Conservation (phyloP, 805 yeast genomes). For the Metschnikowia santaceciliae region DNA sequence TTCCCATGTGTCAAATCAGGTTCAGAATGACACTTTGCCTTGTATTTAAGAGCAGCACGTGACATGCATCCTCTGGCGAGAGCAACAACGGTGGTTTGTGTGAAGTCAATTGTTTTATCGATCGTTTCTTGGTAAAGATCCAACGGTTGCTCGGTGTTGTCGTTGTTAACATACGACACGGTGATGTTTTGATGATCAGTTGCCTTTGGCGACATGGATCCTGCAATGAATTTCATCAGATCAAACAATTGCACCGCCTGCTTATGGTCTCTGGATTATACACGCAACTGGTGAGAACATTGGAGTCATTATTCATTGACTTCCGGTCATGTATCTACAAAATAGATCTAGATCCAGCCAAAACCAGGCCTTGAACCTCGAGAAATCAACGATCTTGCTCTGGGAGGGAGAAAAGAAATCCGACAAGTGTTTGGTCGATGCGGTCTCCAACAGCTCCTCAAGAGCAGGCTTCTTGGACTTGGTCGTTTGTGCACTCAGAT, state of each 20-base stretch:
- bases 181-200: conserved; percentile 70
- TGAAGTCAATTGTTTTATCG: conserved; percentile 21
- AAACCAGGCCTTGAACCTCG: conserved; percentile 6
- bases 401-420: conserved; percentile 5
- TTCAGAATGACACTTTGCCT: conserved; percentile 36
- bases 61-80: conserved; percentile 68
- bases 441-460: conserved; percentile 33
- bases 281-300: conserved; percentile 59
- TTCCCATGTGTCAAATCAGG: no score
- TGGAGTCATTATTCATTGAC: conserved; percentile 30
- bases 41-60: conserved; percentile 40
- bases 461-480: conserved; percentile 32
- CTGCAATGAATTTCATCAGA: conserved; percentile 76
- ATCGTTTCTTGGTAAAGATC: conserved; percentile 73
- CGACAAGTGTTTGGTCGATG: no score
- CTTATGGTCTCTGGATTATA: conserved; percentile 42
- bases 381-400: conserved; percentile 11
- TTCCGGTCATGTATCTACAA: background rate
- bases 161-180: conserved; percentile 55
- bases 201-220: conserved; percentile 61
- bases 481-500: conserved; percentile 9
- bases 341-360: background rate
- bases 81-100: conserved; percentile 43
- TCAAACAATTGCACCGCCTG: conserved; percentile 75
- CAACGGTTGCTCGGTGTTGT: conserved; percentile 67